Percentiles rank a stretch among this genome's conserved stretches.
These are phyloP conservation scores for Tetrahymena borealis DNA, from an alignment of 73 alveolate genomes.

Conservation along the genomic window DNA sequence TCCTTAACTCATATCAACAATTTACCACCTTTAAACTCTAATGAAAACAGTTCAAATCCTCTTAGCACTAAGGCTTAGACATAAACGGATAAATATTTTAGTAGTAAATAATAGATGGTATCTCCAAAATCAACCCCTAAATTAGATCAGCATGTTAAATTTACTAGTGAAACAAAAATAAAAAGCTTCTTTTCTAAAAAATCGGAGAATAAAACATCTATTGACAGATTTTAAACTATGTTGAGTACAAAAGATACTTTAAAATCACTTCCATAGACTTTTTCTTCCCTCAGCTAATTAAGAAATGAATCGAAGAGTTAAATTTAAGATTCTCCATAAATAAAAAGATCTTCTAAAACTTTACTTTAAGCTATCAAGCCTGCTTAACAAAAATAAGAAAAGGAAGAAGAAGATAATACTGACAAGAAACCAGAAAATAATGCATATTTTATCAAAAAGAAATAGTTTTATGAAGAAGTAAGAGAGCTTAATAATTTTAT, in stretches of 20 bases:
- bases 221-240: neutral
- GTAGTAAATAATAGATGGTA: neutral
- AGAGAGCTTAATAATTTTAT: neutral
- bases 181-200: neutral
- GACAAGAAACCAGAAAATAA: neutral
- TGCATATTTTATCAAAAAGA: neutral
- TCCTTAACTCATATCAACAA: neutral
- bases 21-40: neutral
- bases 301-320: too few species aligned
- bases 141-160: neutral
- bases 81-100: neutral
- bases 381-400: neutral
- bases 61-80: too few species aligned
- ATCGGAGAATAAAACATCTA: neutral
- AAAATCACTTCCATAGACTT: too few species aligned
- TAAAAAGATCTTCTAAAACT: neutral
- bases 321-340: neutral
- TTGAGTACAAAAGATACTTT: neutral
- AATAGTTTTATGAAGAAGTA: neutral
- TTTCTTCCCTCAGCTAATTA: neutral
- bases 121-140: neutral
- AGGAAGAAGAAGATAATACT: neutral
- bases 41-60: too few species aligned
- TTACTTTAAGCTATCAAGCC: too few species aligned
- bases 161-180: neutral